Evolutionary conservation across 495 filamentous ascomycete genomes (phyloP).

Genomic region (Trichoderma virens): DNA sequence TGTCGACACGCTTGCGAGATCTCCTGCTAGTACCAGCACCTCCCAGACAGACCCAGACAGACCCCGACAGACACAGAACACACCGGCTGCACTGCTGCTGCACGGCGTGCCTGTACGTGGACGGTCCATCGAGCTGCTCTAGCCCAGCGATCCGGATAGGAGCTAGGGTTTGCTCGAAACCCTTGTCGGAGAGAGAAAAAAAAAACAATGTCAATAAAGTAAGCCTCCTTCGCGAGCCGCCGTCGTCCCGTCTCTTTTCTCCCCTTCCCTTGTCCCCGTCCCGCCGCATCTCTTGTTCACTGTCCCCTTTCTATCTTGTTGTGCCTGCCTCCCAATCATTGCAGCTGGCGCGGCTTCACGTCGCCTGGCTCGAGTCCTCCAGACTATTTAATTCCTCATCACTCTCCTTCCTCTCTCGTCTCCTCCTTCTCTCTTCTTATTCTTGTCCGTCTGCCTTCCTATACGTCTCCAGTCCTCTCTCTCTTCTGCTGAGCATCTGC

Average conservation of each 20-base stretch:
- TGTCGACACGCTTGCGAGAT: constrained; percentile 1
- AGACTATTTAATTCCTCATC: not conserved
- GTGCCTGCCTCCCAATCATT: constrained; percentile 21
- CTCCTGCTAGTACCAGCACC: not conserved
- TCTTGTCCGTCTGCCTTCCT: constrained; percentile 10
- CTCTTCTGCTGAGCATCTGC: not conserved
- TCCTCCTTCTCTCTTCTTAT: constrained; percentile 4
- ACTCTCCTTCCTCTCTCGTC: constrained; percentile 9
- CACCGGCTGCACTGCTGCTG: constrained; percentile 9
- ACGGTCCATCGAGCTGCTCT: constrained; percentile 8
- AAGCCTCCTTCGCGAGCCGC: constrained; percentile 30
- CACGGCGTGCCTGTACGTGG: constrained; percentile 8
- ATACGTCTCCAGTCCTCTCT: not conserved
- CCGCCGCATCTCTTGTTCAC: constrained; percentile 12
- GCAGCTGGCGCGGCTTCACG: not conserved
- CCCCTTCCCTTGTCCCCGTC: constrained; percentile 15
- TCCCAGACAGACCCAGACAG: not conserved
- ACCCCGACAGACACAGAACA: not conserved
- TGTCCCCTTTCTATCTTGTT: constrained; percentile 17
- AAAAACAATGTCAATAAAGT: constrained; percentile 61
- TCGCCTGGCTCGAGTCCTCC: not conserved
- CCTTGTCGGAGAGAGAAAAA: not conserved
- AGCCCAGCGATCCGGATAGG: constrained; percentile 9
- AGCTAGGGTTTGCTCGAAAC: constrained; percentile 6
- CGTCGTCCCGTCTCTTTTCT: constrained; percentile 18